Evolutionary conservation across 345 rosid genomes (phyloP).

Genomic region (Microcos paniculata): DNA sequence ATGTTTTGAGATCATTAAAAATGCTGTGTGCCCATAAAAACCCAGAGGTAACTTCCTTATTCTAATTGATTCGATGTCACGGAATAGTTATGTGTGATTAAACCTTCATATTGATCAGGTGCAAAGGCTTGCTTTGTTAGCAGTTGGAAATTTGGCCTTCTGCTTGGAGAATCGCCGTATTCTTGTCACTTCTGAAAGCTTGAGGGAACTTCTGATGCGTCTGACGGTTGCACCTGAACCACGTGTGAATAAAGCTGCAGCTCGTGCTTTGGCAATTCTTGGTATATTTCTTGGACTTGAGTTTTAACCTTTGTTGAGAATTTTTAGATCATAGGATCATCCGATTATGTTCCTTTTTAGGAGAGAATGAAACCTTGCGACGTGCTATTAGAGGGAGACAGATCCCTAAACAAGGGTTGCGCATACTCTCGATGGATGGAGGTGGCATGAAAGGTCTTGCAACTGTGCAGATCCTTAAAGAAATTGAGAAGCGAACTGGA

Average conservation of each 20-base stretch:
- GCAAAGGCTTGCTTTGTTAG: slow-evolving; percentile 83
- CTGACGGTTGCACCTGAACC: slow-evolving; percentile 80
- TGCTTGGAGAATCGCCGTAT: slow-evolving; percentile 90
- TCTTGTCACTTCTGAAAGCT: slow-evolving; percentile 91
- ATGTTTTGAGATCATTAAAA: slow-evolving; percentile 76
- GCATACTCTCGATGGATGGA: slow-evolving; percentile 98
- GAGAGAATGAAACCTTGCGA: slow-evolving; percentile 91
- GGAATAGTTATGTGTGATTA: slow-evolving; percentile 16
- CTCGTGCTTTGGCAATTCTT: slow-evolving; percentile 96
- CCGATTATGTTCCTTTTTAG: slow-evolving; percentile 28
- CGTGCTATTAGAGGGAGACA: slow-evolving; percentile 91
- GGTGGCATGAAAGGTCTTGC: slow-evolving; percentile 99
- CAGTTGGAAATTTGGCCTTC: slow-evolving; percentile 95
- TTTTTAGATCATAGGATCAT: neutral
- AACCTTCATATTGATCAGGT: slow-evolving; percentile 50
- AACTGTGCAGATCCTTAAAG: slow-evolving; percentile 95
- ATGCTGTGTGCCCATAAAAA: slow-evolving; percentile 75
- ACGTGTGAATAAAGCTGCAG: slow-evolving; percentile 91
- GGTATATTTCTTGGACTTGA: slow-evolving; percentile 48
- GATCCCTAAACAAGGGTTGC: slow-evolving; percentile 87
- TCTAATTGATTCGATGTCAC: slow-evolving; percentile 16
- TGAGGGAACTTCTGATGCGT: slow-evolving; percentile 82
- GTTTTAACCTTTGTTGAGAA: neutral
- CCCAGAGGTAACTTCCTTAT: slow-evolving; percentile 61
- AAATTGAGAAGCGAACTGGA: slow-evolving; percentile 95